Base-by-base conservation (phyloP, 1,284 basidiomycete genomes). In the Sporisorium iseilematis-ciliati region DNA sequence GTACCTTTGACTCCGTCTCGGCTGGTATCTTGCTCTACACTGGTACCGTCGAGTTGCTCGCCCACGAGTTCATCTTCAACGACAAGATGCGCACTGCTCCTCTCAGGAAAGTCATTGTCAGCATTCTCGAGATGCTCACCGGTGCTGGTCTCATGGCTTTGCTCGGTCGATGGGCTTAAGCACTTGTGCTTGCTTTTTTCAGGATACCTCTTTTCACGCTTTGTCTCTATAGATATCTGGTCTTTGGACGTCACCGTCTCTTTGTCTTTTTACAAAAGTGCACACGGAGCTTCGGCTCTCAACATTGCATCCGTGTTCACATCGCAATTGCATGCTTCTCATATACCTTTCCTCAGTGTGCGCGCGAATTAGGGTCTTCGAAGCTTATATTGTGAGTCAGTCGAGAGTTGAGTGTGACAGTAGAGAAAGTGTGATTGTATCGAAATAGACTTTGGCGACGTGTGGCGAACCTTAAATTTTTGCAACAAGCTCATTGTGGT, bases 131-230 rank as follows among this genome's bases (percentile, higher is more conserved):
- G 62, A 84, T 87, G 53, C 69, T 85, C 25, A 57, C 84, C 16
- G 87, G 87, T 16, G 86, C 86, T 0, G 87, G 84, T 18, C 42
- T 88, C 46, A 88, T 88, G 87, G 86, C 87, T 6, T 75, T 87
- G 7, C 79, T 87, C 18, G 86, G 85, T 25, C 66, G 75, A 52
- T 85, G 85, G 84, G 84, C 84, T 0, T 85, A 43, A 62, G 18
- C 29, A 21, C 10, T 3, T 20, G 10, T 7, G 38, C 45, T n/a
- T 52, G 11, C 21, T 20, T 53, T 11, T 7, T 14, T 4, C 20
- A 29, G 50, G 41, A 40, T 46, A 52, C 41, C 50, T 45, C 16
- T 45, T 43, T 14, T 50, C 25, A 26, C 10, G 21, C 41, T 20
- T 18, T 25, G 16, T 23, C 31, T 26, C 21, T 46, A 18, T 54